phyloP scores from a whole-genome alignment of 2,329 filamentous ascomycete species.

The Bisporella sp. region DNA sequence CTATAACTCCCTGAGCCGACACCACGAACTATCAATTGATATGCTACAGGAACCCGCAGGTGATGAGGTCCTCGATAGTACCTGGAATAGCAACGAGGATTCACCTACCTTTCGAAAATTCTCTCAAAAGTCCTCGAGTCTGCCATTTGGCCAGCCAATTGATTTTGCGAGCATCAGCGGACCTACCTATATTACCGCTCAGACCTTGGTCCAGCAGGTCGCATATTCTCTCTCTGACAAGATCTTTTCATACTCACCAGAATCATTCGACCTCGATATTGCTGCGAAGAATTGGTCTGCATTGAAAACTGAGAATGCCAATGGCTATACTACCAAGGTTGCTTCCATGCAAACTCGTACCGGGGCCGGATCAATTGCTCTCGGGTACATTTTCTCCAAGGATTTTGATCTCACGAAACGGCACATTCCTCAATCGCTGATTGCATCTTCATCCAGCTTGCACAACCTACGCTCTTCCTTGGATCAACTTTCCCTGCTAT shows the following conservation, averaged over 20 bases:
- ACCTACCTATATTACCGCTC: conserved; percentile 86
- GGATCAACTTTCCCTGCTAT: conserved; percentile 86
- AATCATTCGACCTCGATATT: conserved; percentile 84
- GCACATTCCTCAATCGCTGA: conserved; percentile 81
- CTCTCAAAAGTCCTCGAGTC: conserved; percentile 37
- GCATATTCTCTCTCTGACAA: conserved; percentile 94
- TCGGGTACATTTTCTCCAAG: conserved; percentile 96
- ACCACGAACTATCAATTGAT: not conserved
- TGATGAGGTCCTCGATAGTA: conserved; percentile 20
- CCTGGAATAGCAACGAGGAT: conserved; percentile 23
- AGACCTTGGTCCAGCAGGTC: conserved; percentile 91
- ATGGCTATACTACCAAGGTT: conserved; percentile 73
- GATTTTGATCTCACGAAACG: conserved; percentile 92
- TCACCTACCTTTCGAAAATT: conserved; percentile 20
- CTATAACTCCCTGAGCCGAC: not conserved
- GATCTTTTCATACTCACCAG: conserved; percentile 93
- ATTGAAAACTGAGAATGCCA: conserved; percentile 66
- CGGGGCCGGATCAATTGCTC: conserved; percentile 82
- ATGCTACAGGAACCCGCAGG: conserved; percentile 20
- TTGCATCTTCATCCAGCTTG: conserved; percentile 80
- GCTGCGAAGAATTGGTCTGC: conserved; percentile 73
- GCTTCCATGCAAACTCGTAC: conserved; percentile 78
- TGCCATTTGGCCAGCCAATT: conserved; percentile 51
- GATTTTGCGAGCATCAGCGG: conserved; percentile 62
- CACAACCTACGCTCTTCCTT: conserved; percentile 74